These are phyloP conservation scores for Pleurotus ostreatus DNA, from an alignment of 768 basidiomycete genomes.

Conservation along the genomic window DNA sequence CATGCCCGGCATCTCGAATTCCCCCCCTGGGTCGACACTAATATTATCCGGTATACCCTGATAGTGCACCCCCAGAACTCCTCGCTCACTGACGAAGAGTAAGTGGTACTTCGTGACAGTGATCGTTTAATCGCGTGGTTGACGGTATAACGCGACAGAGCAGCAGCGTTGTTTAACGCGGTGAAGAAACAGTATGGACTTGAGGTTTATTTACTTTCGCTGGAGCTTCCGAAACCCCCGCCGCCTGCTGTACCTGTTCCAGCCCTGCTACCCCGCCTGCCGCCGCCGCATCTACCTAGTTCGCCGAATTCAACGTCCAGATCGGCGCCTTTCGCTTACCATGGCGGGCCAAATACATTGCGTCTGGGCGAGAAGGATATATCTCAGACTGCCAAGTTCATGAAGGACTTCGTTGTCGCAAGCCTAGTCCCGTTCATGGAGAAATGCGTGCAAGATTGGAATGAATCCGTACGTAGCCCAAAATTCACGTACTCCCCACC, in stretches of 20 bases:
- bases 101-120: constrained; percentile 25
- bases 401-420: constrained; percentile 85
- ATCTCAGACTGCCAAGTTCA: constrained; percentile 68
- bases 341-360: constrained; percentile 35
- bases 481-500: not conserved
- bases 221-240: constrained; percentile 57
- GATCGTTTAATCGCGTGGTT: constrained; percentile 5
- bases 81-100: constrained; percentile 77
- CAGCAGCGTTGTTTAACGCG: constrained; percentile 76
- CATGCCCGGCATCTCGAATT: constrained; percentile 64
- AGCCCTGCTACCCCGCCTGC: constrained; percentile 61
- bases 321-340: constrained; percentile 14
- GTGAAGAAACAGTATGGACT: constrained; percentile 85
- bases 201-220: constrained; percentile 66
- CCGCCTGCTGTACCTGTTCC: constrained; percentile 70
- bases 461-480: constrained; percentile 59
- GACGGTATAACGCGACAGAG: constrained; percentile 38
- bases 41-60: constrained; percentile 66
- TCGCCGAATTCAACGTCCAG: constrained; percentile 23
- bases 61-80: constrained; percentile 74
- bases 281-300: constrained; percentile 40
- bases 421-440: constrained; percentile 97
- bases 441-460: constrained; percentile 89
- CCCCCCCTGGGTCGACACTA: constrained; percentile 79
- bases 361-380: constrained; percentile 70